These are phyloP conservation scores for Heterobasidion annosum DNA, from an alignment of 1,284 basidiomycete species.

Conservation along the genomic window DNA sequence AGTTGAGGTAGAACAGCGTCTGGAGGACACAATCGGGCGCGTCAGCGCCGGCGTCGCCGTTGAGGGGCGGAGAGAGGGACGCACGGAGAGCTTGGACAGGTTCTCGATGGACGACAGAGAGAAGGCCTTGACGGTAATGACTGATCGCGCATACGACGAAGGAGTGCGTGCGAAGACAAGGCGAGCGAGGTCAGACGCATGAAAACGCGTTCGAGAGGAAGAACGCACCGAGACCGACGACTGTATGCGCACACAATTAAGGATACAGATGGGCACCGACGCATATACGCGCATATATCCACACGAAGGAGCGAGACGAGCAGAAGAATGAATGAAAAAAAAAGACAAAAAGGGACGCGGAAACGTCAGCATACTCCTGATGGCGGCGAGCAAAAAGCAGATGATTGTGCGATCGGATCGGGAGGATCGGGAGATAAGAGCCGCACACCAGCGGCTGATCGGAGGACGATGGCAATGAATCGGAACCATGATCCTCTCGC, in stretches of 20 bases:
- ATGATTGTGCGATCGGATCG: not conserved
- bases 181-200: slow-evolving; percentile 11
- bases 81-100: not conserved
- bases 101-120: not conserved
- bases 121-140: not conserved
- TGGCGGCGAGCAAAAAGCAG: too few relatives aligned
- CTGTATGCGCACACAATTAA: slow-evolving; percentile 1
- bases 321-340: too few relatives aligned
- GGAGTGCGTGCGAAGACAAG: slow-evolving; percentile 8
- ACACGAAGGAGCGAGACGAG: too few relatives aligned
- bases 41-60: not conserved
- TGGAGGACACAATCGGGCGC: slow-evolving; percentile 1
- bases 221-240: slow-evolving; percentile 15
- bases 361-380: too few relatives aligned
- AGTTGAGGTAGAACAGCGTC: slow-evolving; percentile 19
- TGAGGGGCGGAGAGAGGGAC: not conserved
- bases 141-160: not conserved
- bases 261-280: too few relatives aligned
- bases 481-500: too few relatives aligned
- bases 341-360: too few relatives aligned
- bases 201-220: not conserved
- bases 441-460: not conserved
- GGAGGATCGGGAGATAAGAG: not conserved
- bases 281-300: too few relatives aligned
- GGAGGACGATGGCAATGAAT: too few relatives aligned